Evolutionary conservation across 208 protist genomes (phyloP).

Genomic region (Crithidia bombi): DNA sequence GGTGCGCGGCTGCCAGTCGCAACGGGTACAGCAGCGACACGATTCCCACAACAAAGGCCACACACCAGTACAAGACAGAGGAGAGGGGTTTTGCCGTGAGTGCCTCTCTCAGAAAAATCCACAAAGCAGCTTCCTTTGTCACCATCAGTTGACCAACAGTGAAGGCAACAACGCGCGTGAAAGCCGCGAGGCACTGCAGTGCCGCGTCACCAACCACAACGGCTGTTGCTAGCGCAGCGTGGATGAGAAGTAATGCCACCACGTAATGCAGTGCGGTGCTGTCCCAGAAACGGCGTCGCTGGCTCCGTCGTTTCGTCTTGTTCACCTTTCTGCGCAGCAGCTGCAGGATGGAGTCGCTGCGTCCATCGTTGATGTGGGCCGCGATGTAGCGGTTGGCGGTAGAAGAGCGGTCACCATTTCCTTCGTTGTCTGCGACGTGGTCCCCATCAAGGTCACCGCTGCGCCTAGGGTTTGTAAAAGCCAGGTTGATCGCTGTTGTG

Average conservation of each 20-base stretch:
- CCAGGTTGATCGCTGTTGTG: slow-evolving; percentile 8
- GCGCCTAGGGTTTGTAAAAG: slow-evolving; percentile 11
- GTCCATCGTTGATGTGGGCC: background rate
- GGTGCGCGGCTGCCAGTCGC: slow-evolving; percentile 4
- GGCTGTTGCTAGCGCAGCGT: slow-evolving; percentile 1
- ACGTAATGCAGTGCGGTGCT: slow-evolving; percentile 2
- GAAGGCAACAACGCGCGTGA: background rate
- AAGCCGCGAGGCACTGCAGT: background rate
- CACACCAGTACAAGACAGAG: slow-evolving; percentile 1
- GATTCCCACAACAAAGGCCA: background rate
- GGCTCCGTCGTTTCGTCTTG: background rate
- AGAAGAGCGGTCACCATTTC: background rate
- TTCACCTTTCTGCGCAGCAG: slow-evolving; percentile 25
- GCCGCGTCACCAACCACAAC: slow-evolving; percentile 19
- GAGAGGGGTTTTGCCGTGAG: background rate
- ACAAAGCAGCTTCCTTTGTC: background rate
- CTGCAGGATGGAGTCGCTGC: slow-evolving; percentile 5
- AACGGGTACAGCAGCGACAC: background rate
- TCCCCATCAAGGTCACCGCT: no score
- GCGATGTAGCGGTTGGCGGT: slow-evolving; percentile 12
- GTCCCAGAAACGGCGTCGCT: slow-evolving; percentile 1
- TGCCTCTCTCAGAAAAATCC: background rate
- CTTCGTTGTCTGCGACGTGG: background rate
- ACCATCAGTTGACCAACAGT: background rate
- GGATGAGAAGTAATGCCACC: slow-evolving; percentile 10